These are phyloP conservation scores for Paralagenidium karlingii DNA, from an alignment of 352 stramenopile genomes.

Conservation along the genomic window DNA sequence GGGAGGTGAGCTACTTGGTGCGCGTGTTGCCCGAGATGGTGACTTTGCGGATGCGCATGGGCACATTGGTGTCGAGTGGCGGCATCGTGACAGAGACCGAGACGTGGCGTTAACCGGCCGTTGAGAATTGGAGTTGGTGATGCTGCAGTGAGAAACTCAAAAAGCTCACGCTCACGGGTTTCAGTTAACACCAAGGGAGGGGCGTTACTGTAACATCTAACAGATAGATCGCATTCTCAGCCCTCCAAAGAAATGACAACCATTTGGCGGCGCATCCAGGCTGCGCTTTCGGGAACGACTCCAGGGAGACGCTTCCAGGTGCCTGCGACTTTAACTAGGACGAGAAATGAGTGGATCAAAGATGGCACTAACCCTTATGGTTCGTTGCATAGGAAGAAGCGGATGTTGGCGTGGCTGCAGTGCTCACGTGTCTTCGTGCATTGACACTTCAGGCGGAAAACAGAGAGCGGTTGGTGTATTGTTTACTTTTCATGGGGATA, in stretches of 20 bases:
- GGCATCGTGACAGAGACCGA: too few species aligned
- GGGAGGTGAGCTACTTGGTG: slow-evolving; percentile 39
- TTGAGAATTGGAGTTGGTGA: too few species aligned
- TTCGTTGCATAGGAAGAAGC: slow-evolving; percentile 44
- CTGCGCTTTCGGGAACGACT: slow-evolving; percentile 64
- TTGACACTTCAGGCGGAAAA: slow-evolving; percentile 38
- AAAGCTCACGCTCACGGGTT: too few species aligned
- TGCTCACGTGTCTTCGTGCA: slow-evolving; percentile 66
- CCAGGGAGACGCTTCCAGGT: slow-evolving; percentile 75
- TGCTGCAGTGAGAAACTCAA: too few species aligned
- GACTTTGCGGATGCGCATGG: slow-evolving; percentile 76
- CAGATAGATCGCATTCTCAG: too few species aligned
- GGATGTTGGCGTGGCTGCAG: slow-evolving; percentile 59
- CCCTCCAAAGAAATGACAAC: slow-evolving; percentile 27
- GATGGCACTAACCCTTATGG: too few species aligned
- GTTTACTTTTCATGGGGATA: too few species aligned
- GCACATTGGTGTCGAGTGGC: too few species aligned
- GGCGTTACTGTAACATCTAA: too few species aligned
- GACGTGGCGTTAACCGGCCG: too few species aligned
- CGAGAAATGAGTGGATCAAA: background rate
- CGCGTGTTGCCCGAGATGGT: slow-evolving; percentile 81
- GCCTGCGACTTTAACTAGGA: background rate
- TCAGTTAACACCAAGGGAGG: too few species aligned
- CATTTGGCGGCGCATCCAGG: slow-evolving; percentile 61
- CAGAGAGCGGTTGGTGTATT: slow-evolving; percentile 38